Evolutionary conservation across 495 filamentous ascomycete species (phyloP).

Genomic region (Penicillium chermesinum): DNA sequence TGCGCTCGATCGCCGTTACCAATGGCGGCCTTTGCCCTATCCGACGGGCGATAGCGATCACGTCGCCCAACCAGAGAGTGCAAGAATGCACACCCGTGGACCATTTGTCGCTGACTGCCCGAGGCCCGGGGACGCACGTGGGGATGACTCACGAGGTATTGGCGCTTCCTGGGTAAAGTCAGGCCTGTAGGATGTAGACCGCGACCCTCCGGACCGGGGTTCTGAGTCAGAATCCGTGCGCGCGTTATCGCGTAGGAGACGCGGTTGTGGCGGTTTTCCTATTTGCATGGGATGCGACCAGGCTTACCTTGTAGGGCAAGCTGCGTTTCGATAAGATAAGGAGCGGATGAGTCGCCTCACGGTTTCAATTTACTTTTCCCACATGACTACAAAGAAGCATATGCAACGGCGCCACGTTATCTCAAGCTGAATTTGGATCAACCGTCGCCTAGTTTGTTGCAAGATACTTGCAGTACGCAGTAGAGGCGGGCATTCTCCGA

Average conservation of each 20-base stretch:
- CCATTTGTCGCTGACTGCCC: not conserved
- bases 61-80: no score
- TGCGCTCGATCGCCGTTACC: not conserved
- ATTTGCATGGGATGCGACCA: not conserved
- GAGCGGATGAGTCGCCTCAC: not conserved
- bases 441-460: no score
- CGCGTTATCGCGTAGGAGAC: slow-evolving; percentile 9
- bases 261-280: slow-evolving; percentile 15
- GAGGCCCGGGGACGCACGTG: not conserved
- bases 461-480: no score
- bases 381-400: not conserved
- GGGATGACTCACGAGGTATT: not conserved
- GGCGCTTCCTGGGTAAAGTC: no score
- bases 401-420: slow-evolving; percentile 9
- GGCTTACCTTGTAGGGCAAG: not conserved
- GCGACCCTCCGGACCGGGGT: no score
- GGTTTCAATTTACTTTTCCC: not conserved
- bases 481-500: no score
- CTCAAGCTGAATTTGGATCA: no score
- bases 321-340: not conserved
- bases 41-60: no score
- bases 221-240: no score
- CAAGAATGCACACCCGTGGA: no score
- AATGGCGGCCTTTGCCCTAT: not conserved
- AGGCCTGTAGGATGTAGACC: no score